Evolutionary conservation across 495 filamentous ascomycete genomes (phyloP).

Genomic region (Xylaria curta): DNA sequence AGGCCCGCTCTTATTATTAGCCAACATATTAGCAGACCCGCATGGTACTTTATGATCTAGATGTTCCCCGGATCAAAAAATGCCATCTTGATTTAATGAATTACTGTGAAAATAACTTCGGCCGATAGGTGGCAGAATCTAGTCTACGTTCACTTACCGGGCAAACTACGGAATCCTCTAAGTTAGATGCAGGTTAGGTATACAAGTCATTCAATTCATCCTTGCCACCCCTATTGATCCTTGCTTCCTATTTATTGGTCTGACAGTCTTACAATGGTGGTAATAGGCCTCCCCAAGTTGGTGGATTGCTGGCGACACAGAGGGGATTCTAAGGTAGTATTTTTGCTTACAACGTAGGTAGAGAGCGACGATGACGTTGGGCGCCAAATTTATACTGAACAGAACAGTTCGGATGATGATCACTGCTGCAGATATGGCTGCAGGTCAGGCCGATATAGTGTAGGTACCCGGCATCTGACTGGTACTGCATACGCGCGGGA

Average conservation of each 20-base stretch:
- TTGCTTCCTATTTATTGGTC: background rate
- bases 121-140: background rate
- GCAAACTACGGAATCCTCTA: background rate
- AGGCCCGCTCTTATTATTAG: slow-evolving; percentile 4
- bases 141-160: background rate
- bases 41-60: slow-evolving; percentile 2
- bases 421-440: background rate
- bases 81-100: background rate
- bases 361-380: background rate
- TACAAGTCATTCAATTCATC: background rate
- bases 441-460: background rate
- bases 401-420: slow-evolving; percentile 13
- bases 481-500: slow-evolving; percentile 22
- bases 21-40: background rate
- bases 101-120: background rate
- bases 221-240: slow-evolving; percentile 10
- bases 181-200: background rate
- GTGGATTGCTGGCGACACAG: background rate
- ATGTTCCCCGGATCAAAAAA: background rate
- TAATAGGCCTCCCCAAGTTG: background rate
- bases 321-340: background rate
- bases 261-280: background rate
- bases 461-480: slow-evolving; percentile 9
- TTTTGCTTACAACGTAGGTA: background rate
- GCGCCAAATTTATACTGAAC: background rate